Conservation (phyloP, 768 basidiomycete genomes). For the Trametes coccinea region DNA sequence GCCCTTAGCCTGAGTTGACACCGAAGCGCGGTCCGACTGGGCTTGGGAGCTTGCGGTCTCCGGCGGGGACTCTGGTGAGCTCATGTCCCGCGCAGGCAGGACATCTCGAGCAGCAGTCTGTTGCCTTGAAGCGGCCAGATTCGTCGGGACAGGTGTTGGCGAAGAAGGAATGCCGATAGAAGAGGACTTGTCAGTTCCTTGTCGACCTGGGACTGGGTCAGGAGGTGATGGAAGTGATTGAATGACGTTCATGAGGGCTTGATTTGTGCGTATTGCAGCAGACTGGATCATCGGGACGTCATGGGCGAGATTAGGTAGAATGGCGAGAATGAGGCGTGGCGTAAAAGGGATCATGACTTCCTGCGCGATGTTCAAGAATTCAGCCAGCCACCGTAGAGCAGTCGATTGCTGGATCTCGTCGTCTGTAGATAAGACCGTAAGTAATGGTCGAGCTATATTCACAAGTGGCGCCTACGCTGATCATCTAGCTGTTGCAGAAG, state of each 20-base stretch:
- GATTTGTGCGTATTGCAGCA: slow-evolving; percentile 85
- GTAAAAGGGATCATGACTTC: slow-evolving; percentile 95
- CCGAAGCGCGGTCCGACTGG: slow-evolving; percentile 21
- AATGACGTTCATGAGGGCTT: slow-evolving; percentile 80
- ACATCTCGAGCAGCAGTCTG: slow-evolving; percentile 40
- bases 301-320: slow-evolving; percentile 93
- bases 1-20: slow-evolving; percentile 14
- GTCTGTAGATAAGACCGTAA: slow-evolving; percentile 47
- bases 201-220: slow-evolving; percentile 40
- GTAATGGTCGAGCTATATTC: not conserved
- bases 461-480: slow-evolving; percentile 60
- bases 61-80: slow-evolving; percentile 45
- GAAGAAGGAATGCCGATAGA: slow-evolving; percentile 44
- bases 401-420: slow-evolving; percentile 95
- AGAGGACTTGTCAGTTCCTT: slow-evolving; percentile 34
- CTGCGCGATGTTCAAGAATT: slow-evolving; percentile 83
- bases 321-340: slow-evolving; percentile 87
- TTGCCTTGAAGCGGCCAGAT: slow-evolving; percentile 50
- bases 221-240: slow-evolving; percentile 78
- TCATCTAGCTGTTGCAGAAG: slow-evolving; percentile 82
- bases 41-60: slow-evolving; percentile 32
- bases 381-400: slow-evolving; percentile 90
- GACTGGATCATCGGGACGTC: slow-evolving; percentile 86
- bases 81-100: slow-evolving; percentile 43
- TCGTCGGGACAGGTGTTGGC: slow-evolving; percentile 50